Conservation (phyloP, 2,329 filamentous ascomycete species). For the Stagonosporopsis rhizophila region DNA sequence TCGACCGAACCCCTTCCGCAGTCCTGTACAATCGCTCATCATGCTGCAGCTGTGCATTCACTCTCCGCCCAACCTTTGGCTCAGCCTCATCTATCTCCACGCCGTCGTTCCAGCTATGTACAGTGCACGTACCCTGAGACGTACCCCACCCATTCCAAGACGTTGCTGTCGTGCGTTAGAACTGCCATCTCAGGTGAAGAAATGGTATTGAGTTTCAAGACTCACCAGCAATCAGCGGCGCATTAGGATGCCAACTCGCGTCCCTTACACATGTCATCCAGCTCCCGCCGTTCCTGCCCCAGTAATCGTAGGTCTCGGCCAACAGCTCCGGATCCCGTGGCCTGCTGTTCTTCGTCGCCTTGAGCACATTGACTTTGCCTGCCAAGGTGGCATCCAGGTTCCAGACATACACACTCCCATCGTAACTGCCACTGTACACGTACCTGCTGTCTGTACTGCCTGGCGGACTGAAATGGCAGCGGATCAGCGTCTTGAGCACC, state of each 20-base stretch:
- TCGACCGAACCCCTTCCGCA: conserved; percentile 23
- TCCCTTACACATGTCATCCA: conserved; percentile 86
- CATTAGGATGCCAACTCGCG: conserved; percentile 88
- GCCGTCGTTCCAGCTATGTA: conserved; percentile 79
- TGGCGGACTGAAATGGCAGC: conserved; percentile 93
- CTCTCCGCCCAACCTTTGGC: conserved; percentile 43
- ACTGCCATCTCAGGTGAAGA: background rate
- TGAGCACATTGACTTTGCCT: conserved; percentile 76
- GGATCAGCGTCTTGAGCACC: conserved; percentile 87
- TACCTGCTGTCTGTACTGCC: conserved; percentile 87
- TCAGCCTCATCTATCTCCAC: conserved; percentile 66
- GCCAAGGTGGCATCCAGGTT: conserved; percentile 90
- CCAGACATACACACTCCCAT: conserved; percentile 90
- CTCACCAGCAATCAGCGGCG: conserved; percentile 76
- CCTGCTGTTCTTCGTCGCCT: conserved; percentile 70
- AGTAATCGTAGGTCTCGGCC: conserved; percentile 64
- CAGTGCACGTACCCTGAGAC: conserved; percentile 74
- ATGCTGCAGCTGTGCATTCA: conserved; percentile 48
- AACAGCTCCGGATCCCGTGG: conserved; percentile 61
- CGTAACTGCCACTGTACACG: conserved; percentile 89
- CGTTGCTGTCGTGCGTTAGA: conserved; percentile 65
- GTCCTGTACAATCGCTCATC: conserved; percentile 46
- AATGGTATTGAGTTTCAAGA: conserved; percentile 9
- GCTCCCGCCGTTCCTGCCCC: conserved; percentile 60
- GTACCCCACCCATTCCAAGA: conserved; percentile 82